Base-by-base conservation (phyloP, 2,329 filamentous ascomycete genomes). In the Geoglossum cookeanum region DNA sequence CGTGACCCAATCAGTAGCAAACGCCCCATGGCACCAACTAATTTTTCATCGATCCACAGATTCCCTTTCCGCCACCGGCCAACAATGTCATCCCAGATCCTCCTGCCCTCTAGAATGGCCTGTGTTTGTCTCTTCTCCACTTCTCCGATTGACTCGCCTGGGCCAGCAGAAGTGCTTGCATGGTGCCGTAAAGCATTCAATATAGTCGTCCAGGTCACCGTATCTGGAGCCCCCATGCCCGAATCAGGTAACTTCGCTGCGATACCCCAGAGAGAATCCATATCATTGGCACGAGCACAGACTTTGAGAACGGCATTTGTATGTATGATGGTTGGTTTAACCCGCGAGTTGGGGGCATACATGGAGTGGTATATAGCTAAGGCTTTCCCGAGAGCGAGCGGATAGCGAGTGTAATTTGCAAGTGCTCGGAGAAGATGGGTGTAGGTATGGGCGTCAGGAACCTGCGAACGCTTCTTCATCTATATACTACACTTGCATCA, bases 391-490 rank as follows among this genome's bases (percentile, higher is more conserved):
- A 92, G 76, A 54, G 81, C 81, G 33, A 79, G 68, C 48, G 77
- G 72, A 0, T 75, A 69, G 59, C 84, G 77, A 1, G 76, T 66
- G 15, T 83, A 80, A 47, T 75, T 70, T 45, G 83, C 78, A 57
- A 90, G 80, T 33, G 89, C 91, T 55, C 79, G 76, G 62, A 98
- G 81, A 59, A 97, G 78, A 58, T 87, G 82, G 17, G 87, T 92
- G 66, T 86, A 96, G 0, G 92, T 96, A 64, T 84, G 79, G 3
- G 80, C 78, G 66, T 90, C 91, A 0, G 92, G 91, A 30, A 78
- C 74, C 64, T 94, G 85, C 4, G 76, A 83, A 60, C 89, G 79
- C 72, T 97, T 97, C 72, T 97, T 98, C 91, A 98, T 97, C 85
- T 87, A 62, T 11, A 35, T 11, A 33, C 7, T 13, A 33, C 30